Evolutionary conservation across 306 rosid species (phyloP).

Genomic region (Casuarina cunninghamiana): DNA sequence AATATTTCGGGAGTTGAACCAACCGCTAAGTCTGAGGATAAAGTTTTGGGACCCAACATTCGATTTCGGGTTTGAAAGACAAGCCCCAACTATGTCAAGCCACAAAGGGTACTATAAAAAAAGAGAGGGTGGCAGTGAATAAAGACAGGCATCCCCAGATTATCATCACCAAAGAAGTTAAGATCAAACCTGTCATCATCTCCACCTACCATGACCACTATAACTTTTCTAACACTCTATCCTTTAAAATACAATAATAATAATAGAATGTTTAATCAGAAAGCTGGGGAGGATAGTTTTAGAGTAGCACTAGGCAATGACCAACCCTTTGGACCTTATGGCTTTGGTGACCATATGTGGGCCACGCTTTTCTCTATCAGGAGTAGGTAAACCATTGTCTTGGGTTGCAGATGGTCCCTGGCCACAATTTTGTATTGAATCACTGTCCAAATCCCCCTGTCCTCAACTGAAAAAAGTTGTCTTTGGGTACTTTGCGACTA

Average conservation of each 20-base stretch:
- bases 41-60: background rate
- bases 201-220: constrained; percentile 63
- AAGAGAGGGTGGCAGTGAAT: constrained; percentile 2
- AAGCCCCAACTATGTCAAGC: constrained; percentile 30
- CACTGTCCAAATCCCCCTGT: background rate
- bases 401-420: background rate
- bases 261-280: background rate
- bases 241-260: background rate
- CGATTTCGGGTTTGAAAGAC: background rate
- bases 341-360: background rate
- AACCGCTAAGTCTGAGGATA: constrained; percentile 19
- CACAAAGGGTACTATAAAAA: constrained; percentile 25
- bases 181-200: constrained; percentile 44
- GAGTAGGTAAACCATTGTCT: background rate
- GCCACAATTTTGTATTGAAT: too few species aligned
- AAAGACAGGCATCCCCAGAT: constrained; percentile 10
- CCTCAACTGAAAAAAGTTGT: background rate
- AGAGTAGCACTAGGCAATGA: background rate
- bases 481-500: background rate
- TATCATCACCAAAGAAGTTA: background rate
- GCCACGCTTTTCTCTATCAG: background rate
- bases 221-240: background rate
- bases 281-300: too few species aligned
- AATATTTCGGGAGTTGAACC: constrained; percentile 34
- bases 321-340: background rate